Conservation (phyloP, 441 rosid genomes). For the Erysimum cheiri region DNA sequence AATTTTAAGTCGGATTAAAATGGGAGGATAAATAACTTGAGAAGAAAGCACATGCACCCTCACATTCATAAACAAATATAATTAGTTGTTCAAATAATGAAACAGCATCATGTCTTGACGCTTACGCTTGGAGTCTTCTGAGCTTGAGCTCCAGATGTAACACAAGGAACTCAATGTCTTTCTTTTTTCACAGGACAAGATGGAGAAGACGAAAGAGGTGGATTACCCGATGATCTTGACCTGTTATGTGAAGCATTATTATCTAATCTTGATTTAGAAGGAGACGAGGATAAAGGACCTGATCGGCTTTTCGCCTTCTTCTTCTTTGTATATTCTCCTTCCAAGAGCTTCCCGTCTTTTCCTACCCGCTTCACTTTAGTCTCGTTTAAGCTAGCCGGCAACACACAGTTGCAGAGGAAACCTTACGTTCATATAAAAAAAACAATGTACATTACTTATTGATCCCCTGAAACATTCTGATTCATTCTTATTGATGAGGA, state of each 20-base stretch:
- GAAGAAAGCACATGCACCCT: conserved; percentile 15
- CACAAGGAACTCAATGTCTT: conserved; percentile 39
- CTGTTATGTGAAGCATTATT: conserved; percentile 14
- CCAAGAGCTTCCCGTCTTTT: conserved; percentile 46
- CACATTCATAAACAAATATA: conserved; percentile 24
- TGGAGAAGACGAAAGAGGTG: conserved; percentile 41
- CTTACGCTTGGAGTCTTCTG: conserved; percentile 37
- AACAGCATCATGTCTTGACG: conserved; percentile 40
- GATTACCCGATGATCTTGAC: conserved; percentile 40
- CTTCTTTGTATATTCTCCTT: conserved; percentile 53
- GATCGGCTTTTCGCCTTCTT: conserved; percentile 74
- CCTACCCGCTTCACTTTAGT: conserved; percentile 65
- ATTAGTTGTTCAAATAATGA: conserved; percentile 9
- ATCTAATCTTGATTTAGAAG: conserved; percentile 41
- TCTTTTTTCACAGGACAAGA: conserved; percentile 50
- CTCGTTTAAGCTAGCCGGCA: conserved; percentile 80
- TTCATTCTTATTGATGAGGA: neutral
- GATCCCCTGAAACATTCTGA: neutral
- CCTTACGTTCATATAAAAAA: conserved; percentile 46
- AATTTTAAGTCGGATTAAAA: neutral
- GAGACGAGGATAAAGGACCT: conserved; percentile 54
- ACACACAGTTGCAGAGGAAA: conserved; percentile 82
- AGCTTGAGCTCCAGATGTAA: conserved; percentile 47
- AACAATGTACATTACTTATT: neutral
- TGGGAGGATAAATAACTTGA: conserved; percentile 10